phyloP scores from a whole-genome alignment of 2,329 filamentous ascomycete genomes.

The Venturia asperata region DNA sequence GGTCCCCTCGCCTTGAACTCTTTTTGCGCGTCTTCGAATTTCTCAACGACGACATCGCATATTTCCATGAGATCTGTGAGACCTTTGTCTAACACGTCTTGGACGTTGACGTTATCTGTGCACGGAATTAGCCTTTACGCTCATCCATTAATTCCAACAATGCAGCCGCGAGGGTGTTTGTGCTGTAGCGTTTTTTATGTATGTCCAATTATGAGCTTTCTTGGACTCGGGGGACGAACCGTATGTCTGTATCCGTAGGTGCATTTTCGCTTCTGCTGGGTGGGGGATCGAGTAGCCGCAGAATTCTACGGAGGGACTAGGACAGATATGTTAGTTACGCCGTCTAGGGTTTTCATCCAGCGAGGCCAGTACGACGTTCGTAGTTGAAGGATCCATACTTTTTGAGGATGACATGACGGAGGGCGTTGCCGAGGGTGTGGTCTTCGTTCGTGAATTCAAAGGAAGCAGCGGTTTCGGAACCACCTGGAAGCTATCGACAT shows the following conservation, averaged over 20 bases:
- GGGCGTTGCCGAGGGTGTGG: constrained; percentile 88
- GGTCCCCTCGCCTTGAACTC: constrained; percentile 6
- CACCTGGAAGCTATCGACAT: constrained; percentile 64
- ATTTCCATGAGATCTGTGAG: constrained; percentile 81
- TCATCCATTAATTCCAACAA: neutral
- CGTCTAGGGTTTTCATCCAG: neutral
- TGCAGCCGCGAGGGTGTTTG: too few relatives aligned
- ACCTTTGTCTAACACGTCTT: constrained; percentile 84
- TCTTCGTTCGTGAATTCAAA: constrained; percentile 94
- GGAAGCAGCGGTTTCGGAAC: constrained; percentile 77
- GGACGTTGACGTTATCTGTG: constrained; percentile 68
- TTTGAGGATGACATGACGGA: constrained; percentile 96
- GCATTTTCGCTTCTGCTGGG: constrained; percentile 94
- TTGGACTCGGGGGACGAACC: constrained; percentile 48
- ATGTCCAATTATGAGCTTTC: too few relatives aligned
- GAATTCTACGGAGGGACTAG: constrained; percentile 89
- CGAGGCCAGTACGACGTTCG: neutral
- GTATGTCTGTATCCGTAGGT: constrained; percentile 93
- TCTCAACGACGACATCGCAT: constrained; percentile 88
- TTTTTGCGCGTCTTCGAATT: constrained; percentile 59
- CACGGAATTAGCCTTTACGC: constrained; percentile 12
- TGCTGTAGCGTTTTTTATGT: too few relatives aligned
- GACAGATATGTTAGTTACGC: neutral
- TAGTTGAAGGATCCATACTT: constrained; percentile 57
- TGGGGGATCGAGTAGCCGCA: constrained; percentile 98